Evolutionary conservation across 2,329 filamentous ascomycete species (phyloP), one percentile per base, ranked within the genome.

Genomic region (Aphanoascus verrucosus): DNA sequence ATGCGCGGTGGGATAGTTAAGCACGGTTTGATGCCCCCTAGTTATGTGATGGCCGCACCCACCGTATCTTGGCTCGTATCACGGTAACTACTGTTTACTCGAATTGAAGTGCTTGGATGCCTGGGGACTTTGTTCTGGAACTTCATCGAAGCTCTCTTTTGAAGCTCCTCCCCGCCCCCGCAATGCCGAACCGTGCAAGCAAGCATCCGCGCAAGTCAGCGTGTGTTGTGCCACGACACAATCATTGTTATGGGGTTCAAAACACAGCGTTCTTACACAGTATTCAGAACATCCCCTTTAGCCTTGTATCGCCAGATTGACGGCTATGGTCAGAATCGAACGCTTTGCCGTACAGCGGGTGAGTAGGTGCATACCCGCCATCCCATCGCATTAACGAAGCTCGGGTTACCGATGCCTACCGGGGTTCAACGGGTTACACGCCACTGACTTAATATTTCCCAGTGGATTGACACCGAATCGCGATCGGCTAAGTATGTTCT

Each of bases 341-440:
- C 59, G 64, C 23, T 73, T 73, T 49, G 68, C 67, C 8, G 85
- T 93, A 6, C 88, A 93, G 70, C 74, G 82, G 66, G 81, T 81
- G 72, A 59, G 68, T 69, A 40, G 65, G 81, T 81, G 72, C 58
- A 68, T 69, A 37, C 43, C 17, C n/a, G 32, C 7, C 15, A 32
- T 35, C 2, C 14, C n/a, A 5, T 14, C 4, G 19, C 35, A 14
- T 41, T 12, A 2, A 28, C 12, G 17, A 7, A n/a, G 15, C 35
- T 19, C 17, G 23, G 12, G 14, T 5, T 15, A 34, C 7, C 23
- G 7, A 28, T 28, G 23, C 3, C 32, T 47, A 8, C 8, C 28
- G 28, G 44, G 2, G 15, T 28, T 12, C 8, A 1, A n/a, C 8
- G 2, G 17, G 4, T 31, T 42, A 38, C n/a, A 12, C 37, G 32